Evolutionary conservation across 306 rosid species (phyloP).

Genomic region (Gleditsia sinensis): DNA sequence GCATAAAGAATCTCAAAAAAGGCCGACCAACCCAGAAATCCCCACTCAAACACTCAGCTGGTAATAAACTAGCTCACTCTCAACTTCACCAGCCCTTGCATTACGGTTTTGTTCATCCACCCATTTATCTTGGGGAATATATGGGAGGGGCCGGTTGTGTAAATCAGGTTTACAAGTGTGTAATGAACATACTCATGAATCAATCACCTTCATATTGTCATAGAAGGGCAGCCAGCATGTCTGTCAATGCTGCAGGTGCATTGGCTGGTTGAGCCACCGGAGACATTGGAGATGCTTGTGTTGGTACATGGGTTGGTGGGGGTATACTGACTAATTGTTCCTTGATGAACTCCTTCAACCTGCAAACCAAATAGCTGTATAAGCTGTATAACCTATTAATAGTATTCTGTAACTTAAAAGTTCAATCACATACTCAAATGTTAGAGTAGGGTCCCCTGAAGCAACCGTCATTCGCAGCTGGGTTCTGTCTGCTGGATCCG

Average conservation of each 20-base stretch:
- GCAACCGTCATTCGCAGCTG: slow-evolving; percentile 97
- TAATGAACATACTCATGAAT: slow-evolving; percentile 46
- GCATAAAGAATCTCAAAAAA: slow-evolving; percentile 76
- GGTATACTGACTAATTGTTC: slow-evolving; percentile 82
- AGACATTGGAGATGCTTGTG: slow-evolving; percentile 53
- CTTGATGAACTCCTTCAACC: slow-evolving; percentile 96
- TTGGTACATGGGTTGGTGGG: slow-evolving; percentile 39
- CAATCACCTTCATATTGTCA: slow-evolving; percentile 46
- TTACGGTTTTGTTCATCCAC: slow-evolving; percentile 45
- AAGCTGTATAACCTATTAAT: background rate
- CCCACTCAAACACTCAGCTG: slow-evolving; percentile 59
- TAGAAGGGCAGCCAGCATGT: slow-evolving; percentile 89
- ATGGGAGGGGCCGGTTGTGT: slow-evolving; percentile 52
- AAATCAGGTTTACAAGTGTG: slow-evolving; percentile 72
- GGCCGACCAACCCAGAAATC: slow-evolving; percentile 65
- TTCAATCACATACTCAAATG: slow-evolving; percentile 74
- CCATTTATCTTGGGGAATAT: slow-evolving; percentile 42
- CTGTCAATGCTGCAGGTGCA: slow-evolving; percentile 56
- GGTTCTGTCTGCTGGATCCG: slow-evolving; percentile 99
- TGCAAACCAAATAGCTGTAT: slow-evolving; percentile 40
- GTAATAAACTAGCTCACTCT: slow-evolving; percentile 54
- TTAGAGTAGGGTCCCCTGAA: slow-evolving; percentile 90
- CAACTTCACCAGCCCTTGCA: slow-evolving; percentile 84
- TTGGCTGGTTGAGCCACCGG: slow-evolving; percentile 55
- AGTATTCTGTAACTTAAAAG: background rate